Evolutionary conservation across 108 stramenopile species (phyloP).

Genomic region (Stephanodiscus minutulus): DNA sequence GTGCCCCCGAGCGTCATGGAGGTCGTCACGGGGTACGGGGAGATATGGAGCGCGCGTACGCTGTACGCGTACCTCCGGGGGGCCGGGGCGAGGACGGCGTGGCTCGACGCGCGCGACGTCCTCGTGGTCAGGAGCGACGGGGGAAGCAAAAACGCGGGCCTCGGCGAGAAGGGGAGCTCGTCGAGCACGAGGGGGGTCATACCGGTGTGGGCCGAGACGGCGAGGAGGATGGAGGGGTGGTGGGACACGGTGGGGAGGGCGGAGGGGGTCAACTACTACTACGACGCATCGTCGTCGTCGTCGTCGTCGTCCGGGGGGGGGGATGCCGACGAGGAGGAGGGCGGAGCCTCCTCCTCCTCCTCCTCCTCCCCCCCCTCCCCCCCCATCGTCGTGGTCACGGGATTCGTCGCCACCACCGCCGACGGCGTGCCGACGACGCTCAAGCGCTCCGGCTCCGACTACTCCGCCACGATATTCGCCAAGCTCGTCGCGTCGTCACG

Average conservation of each 20-base stretch:
- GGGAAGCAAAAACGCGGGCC: conserved; percentile 54
- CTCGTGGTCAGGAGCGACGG: conserved; percentile 63
- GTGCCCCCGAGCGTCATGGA: conserved; percentile 78
- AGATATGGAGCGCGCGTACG: conserved; percentile 89
- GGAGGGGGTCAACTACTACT: conserved; percentile 49
- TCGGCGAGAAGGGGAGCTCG: conserved; percentile 70
- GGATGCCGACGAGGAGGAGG: neutral
- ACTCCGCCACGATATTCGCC: conserved; percentile 86
- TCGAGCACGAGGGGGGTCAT: conserved; percentile 65
- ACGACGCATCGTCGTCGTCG: neutral
- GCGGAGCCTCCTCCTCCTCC: conserved; percentile 5
- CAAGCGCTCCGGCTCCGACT: conserved; percentile 87
- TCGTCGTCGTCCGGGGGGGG: neutral
- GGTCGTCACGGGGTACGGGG: conserved; percentile 88
- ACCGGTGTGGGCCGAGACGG: conserved; percentile 59
- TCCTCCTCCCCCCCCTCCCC: conserved; percentile 1
- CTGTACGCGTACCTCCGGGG: conserved; percentile 68
- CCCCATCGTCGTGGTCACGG: conserved; percentile 74
- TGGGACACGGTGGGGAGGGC: conserved; percentile 56
- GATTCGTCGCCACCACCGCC: conserved; percentile 79
- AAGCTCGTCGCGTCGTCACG: conserved; percentile 63
- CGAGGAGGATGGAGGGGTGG: conserved; percentile 48
- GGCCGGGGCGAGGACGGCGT: conserved; percentile 50
- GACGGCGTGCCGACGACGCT: conserved; percentile 88
- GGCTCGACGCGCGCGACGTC: conserved; percentile 85